Evolutionary conservation across 495 filamentous ascomycete genomes (phyloP).

Genomic region (Baudoinia panamericana): DNA sequence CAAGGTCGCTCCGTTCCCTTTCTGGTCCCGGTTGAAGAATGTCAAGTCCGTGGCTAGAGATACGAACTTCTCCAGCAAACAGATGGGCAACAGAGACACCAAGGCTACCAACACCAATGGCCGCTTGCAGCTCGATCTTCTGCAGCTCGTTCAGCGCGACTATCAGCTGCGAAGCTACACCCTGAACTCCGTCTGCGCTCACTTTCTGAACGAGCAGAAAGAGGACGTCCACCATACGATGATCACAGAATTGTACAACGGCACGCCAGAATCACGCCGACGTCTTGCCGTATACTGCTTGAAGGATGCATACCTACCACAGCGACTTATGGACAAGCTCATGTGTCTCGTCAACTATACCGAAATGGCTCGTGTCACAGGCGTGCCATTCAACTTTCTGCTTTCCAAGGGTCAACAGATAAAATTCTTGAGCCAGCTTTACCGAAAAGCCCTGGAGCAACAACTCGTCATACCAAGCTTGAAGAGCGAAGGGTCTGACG

Average conservation of each 20-base stretch:
- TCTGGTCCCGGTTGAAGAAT: constrained; percentile 63
- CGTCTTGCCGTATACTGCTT: constrained; percentile 91
- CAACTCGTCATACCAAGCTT: constrained; percentile 86
- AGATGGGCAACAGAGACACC: constrained; percentile 94
- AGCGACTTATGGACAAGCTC: constrained; percentile 90
- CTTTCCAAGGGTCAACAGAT: constrained; percentile 89
- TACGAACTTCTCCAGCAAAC: constrained; percentile 88
- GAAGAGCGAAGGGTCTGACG: constrained; percentile 44
- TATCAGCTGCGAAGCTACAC: constrained; percentile 94
- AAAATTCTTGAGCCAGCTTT: constrained; percentile 95
- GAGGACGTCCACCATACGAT: constrained; percentile 98
- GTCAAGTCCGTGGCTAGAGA: constrained; percentile 54
- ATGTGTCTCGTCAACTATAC: constrained; percentile 97
- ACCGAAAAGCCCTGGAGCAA: constrained; percentile 84
- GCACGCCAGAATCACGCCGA: constrained; percentile 79
- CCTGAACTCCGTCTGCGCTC: constrained; percentile 89
- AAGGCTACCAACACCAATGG: constrained; percentile 91
- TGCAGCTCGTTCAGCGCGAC: constrained; percentile 88
- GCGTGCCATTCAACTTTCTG: constrained; percentile 92
- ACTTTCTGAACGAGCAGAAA: constrained; percentile 95
- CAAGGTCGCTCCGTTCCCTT: constrained; percentile 61
- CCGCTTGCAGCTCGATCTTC: constrained; percentile 79
- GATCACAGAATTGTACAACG: constrained; percentile 96
- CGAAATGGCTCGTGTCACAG: constrained; percentile 98
- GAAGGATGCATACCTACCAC: constrained; percentile 94